A percentile compares a stretch with the other conserved stretches of the same genome.
Evolutionary conservation across 441 rosid species (phyloP).

Genomic region (Rhodomyrtus psidioides): DNA sequence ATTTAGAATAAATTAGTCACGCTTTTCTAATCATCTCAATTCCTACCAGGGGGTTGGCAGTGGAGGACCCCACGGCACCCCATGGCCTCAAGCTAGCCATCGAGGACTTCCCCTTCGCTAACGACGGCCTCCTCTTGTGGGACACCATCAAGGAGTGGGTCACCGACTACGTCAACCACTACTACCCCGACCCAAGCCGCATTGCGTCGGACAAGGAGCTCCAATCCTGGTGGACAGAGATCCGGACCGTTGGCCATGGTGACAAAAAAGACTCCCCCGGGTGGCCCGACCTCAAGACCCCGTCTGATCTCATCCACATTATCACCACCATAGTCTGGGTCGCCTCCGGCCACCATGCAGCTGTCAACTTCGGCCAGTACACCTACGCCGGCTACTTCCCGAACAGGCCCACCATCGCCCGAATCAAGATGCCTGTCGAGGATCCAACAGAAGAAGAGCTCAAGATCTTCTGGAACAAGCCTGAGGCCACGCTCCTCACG

Average conservation of each 20-base stretch:
- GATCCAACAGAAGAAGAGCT: slow-evolving; percentile 32
- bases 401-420: slow-evolving; percentile 51
- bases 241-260: slow-evolving; percentile 33
- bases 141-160: slow-evolving; percentile 47
- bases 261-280: slow-evolving; percentile 42
- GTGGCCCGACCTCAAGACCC: slow-evolving; percentile 42
- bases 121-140: slow-evolving; percentile 53
- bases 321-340: slow-evolving; percentile 50
- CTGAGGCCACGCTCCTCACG: slow-evolving; percentile 27
- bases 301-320: slow-evolving; percentile 28
- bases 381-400: slow-evolving; percentile 65
- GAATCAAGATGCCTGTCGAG: slow-evolving; percentile 48
- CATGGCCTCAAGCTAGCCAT: slow-evolving; percentile 45
- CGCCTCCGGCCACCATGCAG: slow-evolving; percentile 49
- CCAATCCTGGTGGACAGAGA: slow-evolving; percentile 47
- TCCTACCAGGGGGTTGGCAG: slow-evolving; percentile 46
- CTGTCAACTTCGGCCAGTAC: slow-evolving; percentile 68
- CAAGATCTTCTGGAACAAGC: slow-evolving; percentile 24
- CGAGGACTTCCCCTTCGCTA: slow-evolving; percentile 62
- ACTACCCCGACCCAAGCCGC: slow-evolving; percentile 23
- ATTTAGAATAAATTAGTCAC: too few relatives aligned
- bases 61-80: slow-evolving; percentile 32
- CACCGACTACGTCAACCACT: slow-evolving; percentile 49
- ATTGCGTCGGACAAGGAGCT: slow-evolving; percentile 32
- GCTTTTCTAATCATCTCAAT: background rate